These are phyloP conservation scores for Dryas integrifolia DNA, from an alignment of 331 rosid genomes.

Conservation along the genomic window DNA sequence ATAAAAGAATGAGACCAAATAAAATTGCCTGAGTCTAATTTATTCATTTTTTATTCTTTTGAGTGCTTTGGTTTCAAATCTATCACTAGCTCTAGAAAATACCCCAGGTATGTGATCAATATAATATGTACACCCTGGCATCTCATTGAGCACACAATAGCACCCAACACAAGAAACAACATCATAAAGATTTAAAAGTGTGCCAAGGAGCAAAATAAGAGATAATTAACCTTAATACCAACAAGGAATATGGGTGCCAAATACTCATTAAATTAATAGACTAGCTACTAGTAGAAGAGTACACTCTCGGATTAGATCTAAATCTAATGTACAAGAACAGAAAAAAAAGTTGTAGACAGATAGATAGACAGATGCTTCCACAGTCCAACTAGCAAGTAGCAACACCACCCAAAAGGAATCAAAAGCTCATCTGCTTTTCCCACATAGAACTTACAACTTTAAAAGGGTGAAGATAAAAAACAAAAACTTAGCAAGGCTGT, in stretches of 20 bases:
- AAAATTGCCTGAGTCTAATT: too few species aligned
- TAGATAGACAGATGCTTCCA: constrained; percentile 14
- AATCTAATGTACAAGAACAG: constrained; percentile 29
- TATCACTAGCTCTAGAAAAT: background rate
- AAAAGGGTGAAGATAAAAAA: constrained; percentile 21
- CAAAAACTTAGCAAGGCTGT: constrained; percentile 22
- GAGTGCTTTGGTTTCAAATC: background rate
- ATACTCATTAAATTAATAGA: constrained; percentile 30
- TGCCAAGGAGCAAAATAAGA: background rate
- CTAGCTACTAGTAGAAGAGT: background rate
- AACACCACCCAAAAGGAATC: constrained; percentile 36
- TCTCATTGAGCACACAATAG: background rate
- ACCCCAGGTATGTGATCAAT: too few species aligned
- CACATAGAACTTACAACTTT: background rate
- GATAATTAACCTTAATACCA: background rate
- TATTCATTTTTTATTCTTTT: too few species aligned
- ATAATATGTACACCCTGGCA: background rate
- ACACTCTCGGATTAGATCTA: constrained; percentile 28
- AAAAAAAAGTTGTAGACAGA: background rate
- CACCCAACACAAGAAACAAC: constrained; percentile 11
- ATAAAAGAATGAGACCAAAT: background rate
- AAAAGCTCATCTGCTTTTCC: constrained; percentile 28
- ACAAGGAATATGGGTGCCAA: background rate
- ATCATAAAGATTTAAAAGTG: background rate
- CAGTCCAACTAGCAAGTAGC: constrained; percentile 22